Percentiles rank a stretch among this genome's conserved stretches.
Conservation (phyloP, 1,284 basidiomycete species). For the Gymnopus androsaceus region DNA sequence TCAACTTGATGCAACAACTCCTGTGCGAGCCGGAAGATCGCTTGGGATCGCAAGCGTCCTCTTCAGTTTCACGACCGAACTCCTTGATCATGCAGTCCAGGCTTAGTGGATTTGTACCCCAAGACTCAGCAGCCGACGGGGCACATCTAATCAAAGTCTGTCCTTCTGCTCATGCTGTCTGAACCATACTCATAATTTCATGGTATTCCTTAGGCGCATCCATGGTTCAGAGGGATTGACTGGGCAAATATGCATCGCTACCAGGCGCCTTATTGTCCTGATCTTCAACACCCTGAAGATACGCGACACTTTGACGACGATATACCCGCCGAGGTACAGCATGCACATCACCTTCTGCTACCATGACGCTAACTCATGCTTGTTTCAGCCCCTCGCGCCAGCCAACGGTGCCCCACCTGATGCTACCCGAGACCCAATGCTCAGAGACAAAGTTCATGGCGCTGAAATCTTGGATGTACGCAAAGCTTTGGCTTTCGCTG, state of each 20-base stretch:
- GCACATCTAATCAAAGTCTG: slow-evolving; percentile 84
- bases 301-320: slow-evolving; percentile 92
- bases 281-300: slow-evolving; percentile 77
- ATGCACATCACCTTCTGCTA: slow-evolving; percentile 16
- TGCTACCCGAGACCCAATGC: slow-evolving; percentile 84
- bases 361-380: slow-evolving; percentile 27
- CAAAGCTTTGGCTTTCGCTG: slow-evolving; percentile 88
- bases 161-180: slow-evolving; percentile 21
- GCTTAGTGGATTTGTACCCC: slow-evolving; percentile 70
- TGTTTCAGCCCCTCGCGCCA: slow-evolving; percentile 80
- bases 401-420: slow-evolving; percentile 84
- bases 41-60: slow-evolving; percentile 73
- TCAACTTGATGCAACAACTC: slow-evolving; percentile 84
- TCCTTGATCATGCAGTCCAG: slow-evolving; percentile 74
- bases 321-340: slow-evolving; percentile 83
- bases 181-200: slow-evolving; percentile 21
- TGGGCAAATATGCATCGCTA: slow-evolving; percentile 81
- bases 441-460: slow-evolving; percentile 84
- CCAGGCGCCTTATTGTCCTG: slow-evolving; percentile 86
- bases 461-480: slow-evolving; percentile 85
- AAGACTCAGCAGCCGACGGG: slow-evolving; percentile 66
- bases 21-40: slow-evolving; percentile 95
- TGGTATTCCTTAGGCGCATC: slow-evolving; percentile 63
- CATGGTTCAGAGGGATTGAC: slow-evolving; percentile 87
- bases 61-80: slow-evolving; percentile 74